Base-by-base conservation (phyloP, 129 eudicot genomes). In the Heracleum sosnowskyi region DNA sequence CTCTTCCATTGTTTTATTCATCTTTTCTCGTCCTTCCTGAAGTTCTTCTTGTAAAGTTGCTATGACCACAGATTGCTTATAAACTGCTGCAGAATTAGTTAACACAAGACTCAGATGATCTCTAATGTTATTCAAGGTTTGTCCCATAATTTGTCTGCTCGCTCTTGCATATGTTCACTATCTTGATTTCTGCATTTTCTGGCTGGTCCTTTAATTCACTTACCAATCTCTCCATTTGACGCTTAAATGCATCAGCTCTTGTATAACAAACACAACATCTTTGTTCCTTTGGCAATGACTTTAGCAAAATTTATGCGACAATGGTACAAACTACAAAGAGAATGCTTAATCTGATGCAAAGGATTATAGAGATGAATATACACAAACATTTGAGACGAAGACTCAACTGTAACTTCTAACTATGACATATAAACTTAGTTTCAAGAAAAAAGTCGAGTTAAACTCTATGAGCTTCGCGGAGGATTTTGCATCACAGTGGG, bases 401-500 rank as follows among this genome's bases (percentile, higher is more conserved):
- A n/a, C n/a, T n/a, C n/a, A n/a, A n/a, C n/a, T n/a, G n/a, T n/a
- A n/a, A n/a, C n/a, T n/a, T n/a, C n/a, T n/a, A n/a, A n/a, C n/a
- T n/a, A n/a, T n/a, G n/a, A n/a, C n/a, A n/a, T n/a, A n/a, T n/a
- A n/a, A n/a, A n/a, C n/a, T n/a, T n/a, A n/a, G n/a, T n/a, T n/a
- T n/a, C n/a, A 7, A 93, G 89, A 87, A 86, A 89, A 42, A 87
- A 90, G 79, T 87, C 92, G 7, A 89, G 92, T 83, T 79, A 90
- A 53, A 87, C 71, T 37, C 79, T 81, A 74, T 84, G 88, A 22
- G 83, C 88, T 75, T 90, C 86, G 12, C 89, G 17, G 72, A 44
- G 40, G 75, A 46, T 79, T 89, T 93, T 0, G 76, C 73, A 55
- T 84, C 90, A 78, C 95, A 90, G 24, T 40, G 49, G 60, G 98